Conservation (phyloP, 176 grass and related monocot species). For the Carex littledalei region DNA sequence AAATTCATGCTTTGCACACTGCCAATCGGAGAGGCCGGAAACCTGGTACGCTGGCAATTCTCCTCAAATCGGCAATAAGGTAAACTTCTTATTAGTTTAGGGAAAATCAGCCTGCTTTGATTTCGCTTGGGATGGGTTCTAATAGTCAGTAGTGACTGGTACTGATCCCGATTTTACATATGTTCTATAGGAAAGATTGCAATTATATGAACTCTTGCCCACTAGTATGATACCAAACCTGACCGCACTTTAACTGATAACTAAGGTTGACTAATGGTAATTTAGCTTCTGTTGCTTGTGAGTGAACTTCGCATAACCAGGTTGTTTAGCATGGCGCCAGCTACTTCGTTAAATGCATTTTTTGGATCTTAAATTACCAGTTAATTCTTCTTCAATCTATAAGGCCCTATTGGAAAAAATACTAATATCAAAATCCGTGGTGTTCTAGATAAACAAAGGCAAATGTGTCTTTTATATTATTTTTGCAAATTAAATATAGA, state of each 20-base stretch:
- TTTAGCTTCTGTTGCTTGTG: background rate
- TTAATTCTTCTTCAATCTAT: background rate
- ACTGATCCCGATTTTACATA: background rate
- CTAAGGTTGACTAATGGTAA: background rate
- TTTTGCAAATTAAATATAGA: background rate
- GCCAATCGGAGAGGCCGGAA: conserved; percentile 84
- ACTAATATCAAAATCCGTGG: background rate
- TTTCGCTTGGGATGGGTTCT: background rate
- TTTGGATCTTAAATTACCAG: background rate
- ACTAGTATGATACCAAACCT: background rate
- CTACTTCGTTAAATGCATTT: background rate
- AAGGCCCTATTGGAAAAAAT: background rate
- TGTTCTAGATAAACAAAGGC: background rate
- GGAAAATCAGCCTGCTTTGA: background rate
- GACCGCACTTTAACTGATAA: background rate
- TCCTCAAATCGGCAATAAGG: conserved; percentile 76
- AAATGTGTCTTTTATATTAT: background rate
- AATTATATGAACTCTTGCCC: background rate
- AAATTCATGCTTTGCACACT: conserved; percentile 98
- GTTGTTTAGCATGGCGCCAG: background rate
- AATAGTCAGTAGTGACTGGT: background rate
- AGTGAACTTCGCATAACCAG: background rate
- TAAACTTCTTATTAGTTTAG: conserved; percentile 13
- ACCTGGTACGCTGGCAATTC: conserved; percentile 78
- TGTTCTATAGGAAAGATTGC: background rate